phyloP scores from a whole-genome alignment of 2,329 filamentous ascomycete species.

The Colletotrichum coccodes region DNA sequence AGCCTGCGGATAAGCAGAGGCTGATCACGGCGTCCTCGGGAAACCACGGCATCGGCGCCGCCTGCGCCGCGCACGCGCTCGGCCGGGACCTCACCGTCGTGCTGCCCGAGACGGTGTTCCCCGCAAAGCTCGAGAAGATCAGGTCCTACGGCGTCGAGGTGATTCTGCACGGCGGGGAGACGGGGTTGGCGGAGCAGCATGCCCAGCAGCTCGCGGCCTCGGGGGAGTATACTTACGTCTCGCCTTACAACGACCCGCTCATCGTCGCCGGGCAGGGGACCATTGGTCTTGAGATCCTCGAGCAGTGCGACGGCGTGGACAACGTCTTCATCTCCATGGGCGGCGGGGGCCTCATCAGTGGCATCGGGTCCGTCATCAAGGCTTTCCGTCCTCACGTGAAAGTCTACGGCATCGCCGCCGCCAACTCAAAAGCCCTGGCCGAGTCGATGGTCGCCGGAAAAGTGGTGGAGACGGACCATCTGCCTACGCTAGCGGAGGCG shows the following conservation, averaged over 20 bases:
- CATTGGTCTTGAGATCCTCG: slow-evolving; percentile 36
- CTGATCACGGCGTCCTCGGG: slow-evolving; percentile 38
- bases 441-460: slow-evolving; percentile 34
- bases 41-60: slow-evolving; percentile 37
- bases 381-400: slow-evolving; percentile 35
- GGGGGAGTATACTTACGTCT: slow-evolving; percentile 36
- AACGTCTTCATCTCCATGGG: slow-evolving; percentile 39
- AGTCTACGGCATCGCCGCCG: slow-evolving; percentile 36
- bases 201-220: slow-evolving; percentile 36
- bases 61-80: slow-evolving; percentile 30
- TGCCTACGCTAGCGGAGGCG: slow-evolving; percentile 36
- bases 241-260: slow-evolving; percentile 37
- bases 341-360: slow-evolving; percentile 37
- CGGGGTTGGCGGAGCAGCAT: slow-evolving; percentile 37
- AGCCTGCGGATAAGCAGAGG: background rate
- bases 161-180: slow-evolving; percentile 36
- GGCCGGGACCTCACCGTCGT: slow-evolving; percentile 33
- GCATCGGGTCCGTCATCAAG: slow-evolving; percentile 38
- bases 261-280: slow-evolving; percentile 36
- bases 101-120: slow-evolving; percentile 34
- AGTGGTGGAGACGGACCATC: slow-evolving; percentile 37
- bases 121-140: slow-evolving; percentile 37
- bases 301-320: slow-evolving; percentile 36
- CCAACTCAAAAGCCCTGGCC: slow-evolving; percentile 36
- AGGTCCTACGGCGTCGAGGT: slow-evolving; percentile 34